Evolutionary conservation across 305 asterid genomes (phyloP).

Genomic region (Coffea humblotiana): DNA sequence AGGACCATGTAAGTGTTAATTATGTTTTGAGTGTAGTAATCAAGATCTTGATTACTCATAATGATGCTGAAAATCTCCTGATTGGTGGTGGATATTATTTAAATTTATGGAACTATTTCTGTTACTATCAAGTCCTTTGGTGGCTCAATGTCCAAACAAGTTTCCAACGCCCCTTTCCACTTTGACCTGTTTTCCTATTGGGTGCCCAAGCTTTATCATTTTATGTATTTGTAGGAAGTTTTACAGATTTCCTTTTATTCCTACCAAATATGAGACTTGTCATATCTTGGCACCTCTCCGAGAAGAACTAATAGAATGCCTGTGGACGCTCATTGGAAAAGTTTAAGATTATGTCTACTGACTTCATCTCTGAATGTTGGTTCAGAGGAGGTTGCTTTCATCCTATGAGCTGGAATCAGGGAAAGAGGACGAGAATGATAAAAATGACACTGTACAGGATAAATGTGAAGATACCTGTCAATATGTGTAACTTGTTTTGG

Average conservation of each 20-base stretch:
- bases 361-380: conserved; percentile 12
- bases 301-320: not conserved
- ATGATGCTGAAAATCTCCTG: not conserved
- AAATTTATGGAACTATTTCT: not conserved
- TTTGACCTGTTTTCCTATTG: not conserved
- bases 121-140: not conserved
- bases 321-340: not conserved
- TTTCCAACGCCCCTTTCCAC: not conserved
- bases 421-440: conserved; percentile 36
- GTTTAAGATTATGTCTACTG: not conserved
- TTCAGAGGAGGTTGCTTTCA: conserved; percentile 73
- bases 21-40: conserved; percentile 4
- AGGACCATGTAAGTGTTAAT: conserved; percentile 73
- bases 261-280: not conserved
- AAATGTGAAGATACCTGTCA: conserved; percentile 40
- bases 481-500: conserved; percentile 15
- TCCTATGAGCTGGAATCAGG: conserved; percentile 57
- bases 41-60: conserved; percentile 7
- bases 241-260: not conserved
- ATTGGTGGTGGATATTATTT: too few species aligned
- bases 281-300: not conserved
- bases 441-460: conserved; percentile 34
- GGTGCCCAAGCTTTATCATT: not conserved
- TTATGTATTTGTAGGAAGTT: not conserved
- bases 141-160: not conserved